phyloP scores from a whole-genome alignment of 176 grass and related monocot genomes.

The Phragmites australis region DNA sequence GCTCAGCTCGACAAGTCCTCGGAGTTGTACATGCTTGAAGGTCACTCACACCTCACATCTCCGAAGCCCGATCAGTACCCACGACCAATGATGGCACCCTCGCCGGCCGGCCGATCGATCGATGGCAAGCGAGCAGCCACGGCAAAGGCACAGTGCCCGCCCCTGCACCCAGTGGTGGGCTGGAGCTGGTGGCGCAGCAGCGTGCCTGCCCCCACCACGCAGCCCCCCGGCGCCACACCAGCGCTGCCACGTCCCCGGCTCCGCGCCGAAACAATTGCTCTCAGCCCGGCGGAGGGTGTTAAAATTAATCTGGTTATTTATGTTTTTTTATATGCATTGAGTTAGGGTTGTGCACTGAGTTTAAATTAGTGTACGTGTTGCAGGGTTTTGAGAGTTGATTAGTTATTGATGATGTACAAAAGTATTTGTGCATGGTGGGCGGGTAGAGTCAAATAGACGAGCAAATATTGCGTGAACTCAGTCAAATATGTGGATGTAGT shows the following conservation, averaged over 20 bases:
- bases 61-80: not conserved
- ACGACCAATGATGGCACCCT: slow-evolving; percentile 14
- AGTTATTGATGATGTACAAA: too few relatives aligned
- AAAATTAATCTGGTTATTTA: too few relatives aligned
- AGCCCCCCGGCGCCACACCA: not conserved
- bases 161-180: not conserved
- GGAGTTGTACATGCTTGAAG: slow-evolving; percentile 24
- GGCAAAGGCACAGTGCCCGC: not conserved
- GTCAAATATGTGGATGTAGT: too few relatives aligned
- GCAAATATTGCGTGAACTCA: too few relatives aligned
- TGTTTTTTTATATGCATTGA: too few relatives aligned
- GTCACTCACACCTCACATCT: not conserved
- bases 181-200: not conserved
- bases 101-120: not conserved
- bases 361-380: too few relatives aligned
- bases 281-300: too few relatives aligned
- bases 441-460: too few relatives aligned
- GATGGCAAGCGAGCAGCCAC: slow-evolving; percentile 39
- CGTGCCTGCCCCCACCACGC: not conserved
- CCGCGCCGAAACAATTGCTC: not conserved
- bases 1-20: not conserved
- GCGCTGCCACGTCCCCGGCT: slow-evolving; percentile 14
- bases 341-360: too few relatives aligned
- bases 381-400: too few relatives aligned
- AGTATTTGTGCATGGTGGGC: too few relatives aligned